Conservation (phyloP, 306 rosid species). For the Pyrus communis region DNA sequence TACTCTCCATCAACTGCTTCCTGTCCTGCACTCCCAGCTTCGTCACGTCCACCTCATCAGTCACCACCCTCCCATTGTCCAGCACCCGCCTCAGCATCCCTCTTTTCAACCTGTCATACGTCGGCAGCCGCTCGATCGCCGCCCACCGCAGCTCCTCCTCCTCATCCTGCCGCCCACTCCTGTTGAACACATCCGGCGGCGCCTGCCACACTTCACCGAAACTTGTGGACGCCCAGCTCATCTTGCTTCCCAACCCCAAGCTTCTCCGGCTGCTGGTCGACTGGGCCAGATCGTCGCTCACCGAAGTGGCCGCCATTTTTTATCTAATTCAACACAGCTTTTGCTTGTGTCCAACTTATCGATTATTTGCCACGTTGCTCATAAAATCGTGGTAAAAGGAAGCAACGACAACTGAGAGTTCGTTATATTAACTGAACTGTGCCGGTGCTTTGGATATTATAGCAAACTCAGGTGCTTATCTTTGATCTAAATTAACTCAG, state of each 20-base stretch:
- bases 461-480: not conserved
- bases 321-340: not conserved
- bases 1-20: conserved; percentile 42
- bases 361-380: not conserved
- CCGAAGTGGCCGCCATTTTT: conserved; percentile 41
- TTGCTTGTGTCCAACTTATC: not conserved
- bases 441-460: not conserved
- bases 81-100: conserved; percentile 47
- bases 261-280: conserved; percentile 47
- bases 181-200: conserved; percentile 26
- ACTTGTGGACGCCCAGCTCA: conserved; percentile 45
- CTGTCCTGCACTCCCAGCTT: conserved; percentile 39
- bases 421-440: not conserved
- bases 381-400: not conserved
- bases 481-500: too few species aligned
- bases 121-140: conserved; percentile 77
- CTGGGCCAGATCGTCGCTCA: conserved; percentile 32
- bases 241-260: conserved; percentile 27
- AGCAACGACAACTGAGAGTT: not conserved
- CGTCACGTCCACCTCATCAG: conserved; percentile 51
- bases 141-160: conserved; percentile 85
- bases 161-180: conserved; percentile 28
- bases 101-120: conserved; percentile 63
- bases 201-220: conserved; percentile 46
- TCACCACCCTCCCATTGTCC: conserved; percentile 45